These are phyloP conservation scores for Karstenula rhodostoma DNA, from an alignment of 2,329 filamentous ascomycete genomes.

Conservation along the genomic window DNA sequence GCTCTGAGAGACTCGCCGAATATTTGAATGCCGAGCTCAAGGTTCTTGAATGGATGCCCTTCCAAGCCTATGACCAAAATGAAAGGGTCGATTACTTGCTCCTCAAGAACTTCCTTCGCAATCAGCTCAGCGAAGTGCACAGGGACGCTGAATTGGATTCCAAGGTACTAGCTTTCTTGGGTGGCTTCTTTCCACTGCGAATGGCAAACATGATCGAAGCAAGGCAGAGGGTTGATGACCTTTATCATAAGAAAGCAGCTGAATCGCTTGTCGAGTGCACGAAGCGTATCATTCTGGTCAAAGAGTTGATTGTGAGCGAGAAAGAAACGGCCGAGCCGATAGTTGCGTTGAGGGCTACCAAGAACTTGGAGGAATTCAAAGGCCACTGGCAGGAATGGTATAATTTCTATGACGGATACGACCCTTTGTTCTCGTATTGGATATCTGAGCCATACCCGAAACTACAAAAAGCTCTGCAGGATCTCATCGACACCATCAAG, in stretches of 20 bases:
- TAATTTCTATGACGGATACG: conserved; percentile 63
- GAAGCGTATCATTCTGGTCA: conserved; percentile 44
- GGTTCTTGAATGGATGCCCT: conserved; percentile 45
- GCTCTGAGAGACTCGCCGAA: conserved; percentile 50
- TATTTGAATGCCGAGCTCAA: conserved; percentile 57
- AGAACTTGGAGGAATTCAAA: conserved; percentile 53
- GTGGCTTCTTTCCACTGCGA: conserved; percentile 49
- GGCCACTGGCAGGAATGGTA: conserved; percentile 57
- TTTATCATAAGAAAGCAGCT: conserved; percentile 56
- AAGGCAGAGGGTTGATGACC: conserved; percentile 55
- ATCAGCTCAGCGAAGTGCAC: conserved; percentile 45
- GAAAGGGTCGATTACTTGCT: conserved; percentile 60
- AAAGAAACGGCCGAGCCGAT: conserved; percentile 49
- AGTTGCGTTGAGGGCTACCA: conserved; percentile 58
- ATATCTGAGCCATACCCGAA: conserved; percentile 55
- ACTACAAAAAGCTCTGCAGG: conserved; percentile 49
- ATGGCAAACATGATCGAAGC: conserved; percentile 59
- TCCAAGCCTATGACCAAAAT: conserved; percentile 53
- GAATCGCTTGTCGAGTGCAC: conserved; percentile 50
- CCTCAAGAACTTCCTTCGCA: conserved; percentile 56
- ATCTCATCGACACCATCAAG: conserved; percentile 51
- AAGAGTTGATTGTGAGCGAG: conserved; percentile 45
- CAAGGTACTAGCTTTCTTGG: conserved; percentile 52
- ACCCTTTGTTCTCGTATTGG: conserved; percentile 68
- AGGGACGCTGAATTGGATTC: conserved; percentile 51